A percentile compares a stretch with the other conserved stretches of the same genome.
Evolutionary conservation across 1,284 basidiomycete genomes (phyloP).

Genomic region (Tilletia caries): DNA sequence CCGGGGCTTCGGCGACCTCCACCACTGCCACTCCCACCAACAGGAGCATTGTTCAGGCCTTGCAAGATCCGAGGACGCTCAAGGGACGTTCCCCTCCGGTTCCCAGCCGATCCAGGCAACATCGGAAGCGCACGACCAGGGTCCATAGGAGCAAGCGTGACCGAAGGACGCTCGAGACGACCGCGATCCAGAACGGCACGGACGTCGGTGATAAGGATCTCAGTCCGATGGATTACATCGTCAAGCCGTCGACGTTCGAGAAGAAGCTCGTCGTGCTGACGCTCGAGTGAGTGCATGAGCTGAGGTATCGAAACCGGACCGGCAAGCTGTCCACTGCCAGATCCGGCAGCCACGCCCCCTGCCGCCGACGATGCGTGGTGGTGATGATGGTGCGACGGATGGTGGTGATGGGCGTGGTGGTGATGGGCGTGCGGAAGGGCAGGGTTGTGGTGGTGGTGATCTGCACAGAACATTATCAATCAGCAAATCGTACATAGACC

Average conservation of each 20-base stretch:
- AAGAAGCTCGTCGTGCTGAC: constrained; percentile 39
- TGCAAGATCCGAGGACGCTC: constrained; percentile 1
- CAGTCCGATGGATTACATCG: constrained; percentile 39
- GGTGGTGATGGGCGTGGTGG: constrained; percentile 24
- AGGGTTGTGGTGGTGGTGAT: constrained; percentile 24
- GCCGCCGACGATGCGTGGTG: constrained; percentile 18
- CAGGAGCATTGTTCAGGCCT: background rate
- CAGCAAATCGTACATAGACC: constrained; percentile 13
- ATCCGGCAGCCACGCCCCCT: background rate
- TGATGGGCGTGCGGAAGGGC: constrained; percentile 38
- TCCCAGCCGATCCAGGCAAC: background rate
- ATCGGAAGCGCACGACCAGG: background rate
- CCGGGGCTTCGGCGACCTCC: background rate
- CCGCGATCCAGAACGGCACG: background rate
- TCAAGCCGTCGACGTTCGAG: constrained; percentile 40
- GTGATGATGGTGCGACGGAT: constrained; percentile 32
- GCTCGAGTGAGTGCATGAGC: constrained; percentile 26
- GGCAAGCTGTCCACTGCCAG: background rate
- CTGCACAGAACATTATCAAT: constrained; percentile 10
- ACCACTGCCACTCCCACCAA: background rate
- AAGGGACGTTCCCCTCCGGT: background rate
- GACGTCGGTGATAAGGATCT: constrained; percentile 24
- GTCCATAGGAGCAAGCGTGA: background rate
- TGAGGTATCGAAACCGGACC: background rate
- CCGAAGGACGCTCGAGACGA: background rate